Evolutionary conservation across 768 basidiomycete genomes (phyloP).

Genomic region (Cystobasidium onofrii): DNA sequence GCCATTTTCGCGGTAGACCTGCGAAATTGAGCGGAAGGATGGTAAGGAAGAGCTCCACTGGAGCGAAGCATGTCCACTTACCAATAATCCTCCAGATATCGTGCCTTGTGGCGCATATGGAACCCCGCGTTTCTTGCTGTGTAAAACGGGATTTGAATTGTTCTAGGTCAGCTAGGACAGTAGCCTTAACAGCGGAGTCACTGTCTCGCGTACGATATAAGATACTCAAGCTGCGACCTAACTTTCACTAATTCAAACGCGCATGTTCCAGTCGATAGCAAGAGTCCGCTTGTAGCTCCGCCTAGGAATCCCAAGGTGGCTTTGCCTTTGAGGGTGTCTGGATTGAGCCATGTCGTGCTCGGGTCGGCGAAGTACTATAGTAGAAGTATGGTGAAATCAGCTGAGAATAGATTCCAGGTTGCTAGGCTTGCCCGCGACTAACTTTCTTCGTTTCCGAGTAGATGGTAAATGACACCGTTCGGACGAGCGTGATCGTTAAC

Average conservation of each 20-base stretch:
- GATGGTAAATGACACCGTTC: slow-evolving; percentile 87
- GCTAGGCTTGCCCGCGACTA: background rate
- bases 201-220: slow-evolving; percentile 38
- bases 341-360: slow-evolving; percentile 48
- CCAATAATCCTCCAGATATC: slow-evolving; percentile 35
- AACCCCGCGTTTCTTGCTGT: slow-evolving; percentile 37
- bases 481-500: slow-evolving; percentile 90
- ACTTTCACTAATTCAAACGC: slow-evolving; percentile 34
- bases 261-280: slow-evolving; percentile 31
- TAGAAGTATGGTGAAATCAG: no score
- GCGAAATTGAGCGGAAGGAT: no score
- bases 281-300: slow-evolving; percentile 37
- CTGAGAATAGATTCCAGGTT: background rate
- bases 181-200: no score
- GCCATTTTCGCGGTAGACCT: slow-evolving; percentile 36
- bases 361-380: slow-evolving; percentile 9
- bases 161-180: background rate
- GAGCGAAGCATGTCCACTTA: background rate
- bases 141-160: background rate
- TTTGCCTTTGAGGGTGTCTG: background rate
- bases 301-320: slow-evolving; percentile 36
- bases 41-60: background rate
- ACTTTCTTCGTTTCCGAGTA: slow-evolving; percentile 72
- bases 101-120: slow-evolving; percentile 39
- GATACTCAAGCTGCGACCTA: slow-evolving; percentile 39